Conservation (phyloP, 192 early-diverging fungal species). For the Coemansia umbellata region DNA sequence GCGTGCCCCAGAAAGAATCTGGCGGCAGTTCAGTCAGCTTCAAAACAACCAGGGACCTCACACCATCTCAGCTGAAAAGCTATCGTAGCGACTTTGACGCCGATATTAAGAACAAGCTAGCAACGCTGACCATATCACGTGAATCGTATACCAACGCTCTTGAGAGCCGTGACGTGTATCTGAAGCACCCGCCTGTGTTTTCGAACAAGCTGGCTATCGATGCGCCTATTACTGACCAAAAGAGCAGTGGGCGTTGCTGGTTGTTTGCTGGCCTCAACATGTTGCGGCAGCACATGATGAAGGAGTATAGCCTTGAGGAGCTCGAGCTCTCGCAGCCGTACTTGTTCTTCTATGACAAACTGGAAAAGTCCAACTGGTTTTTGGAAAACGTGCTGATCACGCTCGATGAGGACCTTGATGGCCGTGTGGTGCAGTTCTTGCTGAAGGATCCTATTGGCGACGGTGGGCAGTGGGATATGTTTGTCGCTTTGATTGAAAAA, state of each 20-base stretch:
- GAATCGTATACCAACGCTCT: conserved; percentile 57
- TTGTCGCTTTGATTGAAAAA: conserved; percentile 69
- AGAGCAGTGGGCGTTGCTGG: conserved; percentile 75
- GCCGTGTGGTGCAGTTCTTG: conserved; percentile 67
- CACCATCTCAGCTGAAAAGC: conserved; percentile 24
- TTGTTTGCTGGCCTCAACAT: conserved; percentile 78
- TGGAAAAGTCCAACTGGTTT: conserved; percentile 82
- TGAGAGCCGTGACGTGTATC: conserved; percentile 52
- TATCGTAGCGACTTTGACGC: conserved; percentile 50
- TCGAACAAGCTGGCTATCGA: conserved; percentile 51
- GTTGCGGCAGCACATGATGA: conserved; percentile 63
- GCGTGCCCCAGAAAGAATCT: neutral
- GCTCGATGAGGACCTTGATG: conserved; percentile 57
- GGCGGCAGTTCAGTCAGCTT: neutral
- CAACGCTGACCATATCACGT: conserved; percentile 60
- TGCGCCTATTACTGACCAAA: conserved; percentile 66
- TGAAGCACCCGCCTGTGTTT: conserved; percentile 34
- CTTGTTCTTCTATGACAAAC: conserved; percentile 74
- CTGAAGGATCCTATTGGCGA: conserved; percentile 63
- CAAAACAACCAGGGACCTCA: neutral
- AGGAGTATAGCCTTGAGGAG: conserved; percentile 71
- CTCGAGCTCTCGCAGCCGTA: conserved; percentile 77
- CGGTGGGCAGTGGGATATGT: conserved; percentile 80
- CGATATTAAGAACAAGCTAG: conserved; percentile 67
- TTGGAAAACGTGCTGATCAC: conserved; percentile 70